phyloP scores from a whole-genome alignment of 1,284 basidiomycete species.

The Malassezia furfur region DNA sequence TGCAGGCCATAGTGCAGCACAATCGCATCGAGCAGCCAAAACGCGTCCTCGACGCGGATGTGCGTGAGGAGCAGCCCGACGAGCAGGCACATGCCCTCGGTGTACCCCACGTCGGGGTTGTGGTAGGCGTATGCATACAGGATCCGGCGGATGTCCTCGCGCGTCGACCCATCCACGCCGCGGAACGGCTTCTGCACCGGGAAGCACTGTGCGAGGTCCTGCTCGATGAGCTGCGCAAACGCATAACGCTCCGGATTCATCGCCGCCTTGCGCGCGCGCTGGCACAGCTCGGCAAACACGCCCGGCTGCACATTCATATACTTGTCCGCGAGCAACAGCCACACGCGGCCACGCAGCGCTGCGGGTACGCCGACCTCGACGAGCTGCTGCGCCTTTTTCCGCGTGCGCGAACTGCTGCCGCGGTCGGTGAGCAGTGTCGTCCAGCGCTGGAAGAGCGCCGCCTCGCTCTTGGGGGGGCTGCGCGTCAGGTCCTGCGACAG shows the following conservation, averaged over 20 bases:
- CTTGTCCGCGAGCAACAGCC: constrained; percentile 41
- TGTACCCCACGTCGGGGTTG: constrained; percentile 49
- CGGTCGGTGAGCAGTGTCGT: constrained; percentile 11
- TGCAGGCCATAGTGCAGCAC: constrained; percentile 55
- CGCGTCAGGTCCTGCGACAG: constrained; percentile 59
- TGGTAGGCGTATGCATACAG: constrained; percentile 47
- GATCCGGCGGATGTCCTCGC: constrained; percentile 38
- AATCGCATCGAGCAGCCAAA: constrained; percentile 67
- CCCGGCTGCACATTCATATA: constrained; percentile 31
- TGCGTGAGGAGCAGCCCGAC: constrained; percentile 69
- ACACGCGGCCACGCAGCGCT: constrained; percentile 39
- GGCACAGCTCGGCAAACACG: constrained; percentile 39
- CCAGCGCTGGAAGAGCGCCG: constrained; percentile 52
- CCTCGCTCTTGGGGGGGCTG: constrained; percentile 55
- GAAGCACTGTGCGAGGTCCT: constrained; percentile 40
- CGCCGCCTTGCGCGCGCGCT: constrained; percentile 26
- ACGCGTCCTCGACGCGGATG: constrained; percentile 79
- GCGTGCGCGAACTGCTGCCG: constrained; percentile 61
- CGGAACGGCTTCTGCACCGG: constrained; percentile 37
- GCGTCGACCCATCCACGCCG: constrained; percentile 28
- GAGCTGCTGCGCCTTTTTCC: constrained; percentile 67
- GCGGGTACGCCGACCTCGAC: constrained; percentile 66
- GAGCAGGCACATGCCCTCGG: constrained; percentile 62
- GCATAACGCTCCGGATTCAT: constrained; percentile 33
- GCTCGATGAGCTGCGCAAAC: constrained; percentile 39